Evolutionary conservation across 1,284 basidiomycete species (phyloP), one percentile per base, ranked within the genome.

Genomic region (Boletellus sp.): DNA sequence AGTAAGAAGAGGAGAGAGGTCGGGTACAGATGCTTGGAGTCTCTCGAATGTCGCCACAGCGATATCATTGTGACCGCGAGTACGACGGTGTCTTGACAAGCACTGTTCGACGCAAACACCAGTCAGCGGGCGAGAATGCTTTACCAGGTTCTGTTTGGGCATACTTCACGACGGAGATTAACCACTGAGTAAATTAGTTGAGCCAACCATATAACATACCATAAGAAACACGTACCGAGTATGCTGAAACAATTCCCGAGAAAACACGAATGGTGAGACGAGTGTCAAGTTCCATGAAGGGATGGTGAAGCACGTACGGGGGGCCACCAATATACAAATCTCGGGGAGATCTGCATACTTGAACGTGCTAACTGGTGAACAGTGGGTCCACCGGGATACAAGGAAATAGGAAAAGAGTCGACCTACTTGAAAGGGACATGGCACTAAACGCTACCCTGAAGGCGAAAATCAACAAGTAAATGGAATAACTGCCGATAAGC

Each of bases 211-310:
- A 13, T 11, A 30, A 30, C 11, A 13, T 10, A 30, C 12, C 30
- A 12, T 30, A 30, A 13, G 30, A 30, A 15, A 32, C 13, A 6
- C 13, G 4, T 15, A 32, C 30, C 13, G 30, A 32, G 30, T 32
- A 2, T 32, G 30, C 30, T 32, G 30, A 32, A 15, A 32, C 15
- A 4, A 15, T 32, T 32, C 13, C 30, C 30, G 6, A 15, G 1
- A 15, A 5, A 15, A 13, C 13, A 32, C 30, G 12, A 13, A 13
- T 15, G 13, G 5, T 32, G 3, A 15, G 30, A 94, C 63, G 96
- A 96, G 73, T 81, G 95, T n/a, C n/a, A n/a, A n/a, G n/a, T 39
- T 82, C 79, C 0, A 5, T 15, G 13, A 32, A 13, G 13, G 10
- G 7, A 13, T 15, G 13, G 12, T 15, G 30, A n/a, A 6, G n/a